A percentile compares a stretch with the other conserved stretches of the same genome.
phyloP scores from a whole-genome alignment of 306 rosid species.

The Quercus glauca region DNA sequence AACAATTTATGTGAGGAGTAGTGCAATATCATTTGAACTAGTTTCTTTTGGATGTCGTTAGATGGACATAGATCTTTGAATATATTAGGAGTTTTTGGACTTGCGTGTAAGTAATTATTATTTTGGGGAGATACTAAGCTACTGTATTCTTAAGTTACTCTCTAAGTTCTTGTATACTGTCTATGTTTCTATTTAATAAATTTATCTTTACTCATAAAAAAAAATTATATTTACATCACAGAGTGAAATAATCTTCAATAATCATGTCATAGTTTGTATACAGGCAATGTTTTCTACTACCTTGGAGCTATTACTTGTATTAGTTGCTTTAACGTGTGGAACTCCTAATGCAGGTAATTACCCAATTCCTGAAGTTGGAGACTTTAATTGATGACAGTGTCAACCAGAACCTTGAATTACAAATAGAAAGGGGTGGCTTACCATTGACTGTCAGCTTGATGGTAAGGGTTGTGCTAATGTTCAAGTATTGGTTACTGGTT shows the following conservation, averaged over 20 bases:
- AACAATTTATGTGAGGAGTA: background rate
- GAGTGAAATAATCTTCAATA: background rate
- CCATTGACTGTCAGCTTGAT: slow-evolving; percentile 50
- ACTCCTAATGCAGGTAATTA: slow-evolving; percentile 63
- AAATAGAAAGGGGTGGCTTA: slow-evolving; percentile 83
- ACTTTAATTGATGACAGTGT: slow-evolving; percentile 88
- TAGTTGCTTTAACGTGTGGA: slow-evolving; percentile 9
- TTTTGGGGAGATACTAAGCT: too few species aligned
- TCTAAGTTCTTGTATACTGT: too few species aligned
- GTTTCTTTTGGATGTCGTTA: background rate
- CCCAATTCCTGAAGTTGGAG: slow-evolving; percentile 92
- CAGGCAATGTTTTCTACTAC: background rate
- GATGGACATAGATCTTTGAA: background rate
- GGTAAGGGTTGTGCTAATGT: slow-evolving; percentile 50
- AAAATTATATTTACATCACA: too few species aligned
- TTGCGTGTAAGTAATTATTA: too few species aligned
- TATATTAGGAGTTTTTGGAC: too few species aligned
- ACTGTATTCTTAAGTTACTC: too few species aligned
- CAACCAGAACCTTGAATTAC: slow-evolving; percentile 62
- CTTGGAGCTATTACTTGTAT: background rate
- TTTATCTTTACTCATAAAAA: too few species aligned
- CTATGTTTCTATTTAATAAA: too few species aligned
- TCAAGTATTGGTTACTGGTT: slow-evolving; percentile 7
- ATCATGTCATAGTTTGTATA: background rate
- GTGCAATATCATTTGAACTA: background rate